A percentile compares a stretch with the other conserved stretches of the same genome.
These are phyloP conservation scores for Aspergillus homomorphus DNA, from an alignment of 495 filamentous ascomycete species.

Conservation along the genomic window DNA sequence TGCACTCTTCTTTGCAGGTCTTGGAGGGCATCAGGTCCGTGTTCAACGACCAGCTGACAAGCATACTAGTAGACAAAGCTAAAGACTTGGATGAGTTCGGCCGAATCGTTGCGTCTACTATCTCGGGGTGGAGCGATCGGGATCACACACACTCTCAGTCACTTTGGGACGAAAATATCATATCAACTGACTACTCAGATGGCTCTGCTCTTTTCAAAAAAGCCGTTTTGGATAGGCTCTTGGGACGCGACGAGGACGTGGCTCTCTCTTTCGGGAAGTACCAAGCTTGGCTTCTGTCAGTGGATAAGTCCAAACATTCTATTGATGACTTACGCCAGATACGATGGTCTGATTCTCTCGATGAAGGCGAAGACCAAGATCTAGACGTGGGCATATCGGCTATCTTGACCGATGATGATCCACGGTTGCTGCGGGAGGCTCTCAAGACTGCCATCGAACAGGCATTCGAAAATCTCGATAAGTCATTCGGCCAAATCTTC, in stretches of 20 bases:
- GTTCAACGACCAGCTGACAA: conserved; percentile 61
- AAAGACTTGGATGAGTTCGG: conserved; percentile 57
- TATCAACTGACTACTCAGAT: conserved; percentile 48
- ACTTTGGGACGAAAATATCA: conserved; percentile 60
- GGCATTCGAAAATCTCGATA: conserved; percentile 59
- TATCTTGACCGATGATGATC: conserved; percentile 70
- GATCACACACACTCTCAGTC: conserved; percentile 45
- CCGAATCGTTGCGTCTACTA: conserved; percentile 42
- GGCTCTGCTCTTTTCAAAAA: conserved; percentile 56
- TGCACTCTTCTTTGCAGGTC: conserved; percentile 53
- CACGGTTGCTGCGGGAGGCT: conserved; percentile 57
- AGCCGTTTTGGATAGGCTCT: conserved; percentile 46
- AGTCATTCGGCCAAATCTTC: conserved; percentile 48
- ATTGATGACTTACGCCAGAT: conserved; percentile 64
- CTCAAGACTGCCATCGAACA: conserved; percentile 54
- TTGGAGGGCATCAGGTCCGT: conserved; percentile 64
- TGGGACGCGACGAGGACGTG: conserved; percentile 67
- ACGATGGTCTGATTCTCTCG: conserved; percentile 74
- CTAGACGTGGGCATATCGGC: conserved; percentile 59
- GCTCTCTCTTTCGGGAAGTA: conserved; percentile 58
- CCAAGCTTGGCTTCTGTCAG: conserved; percentile 61
- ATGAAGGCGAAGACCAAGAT: conserved; percentile 71
- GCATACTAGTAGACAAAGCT: conserved; percentile 57
- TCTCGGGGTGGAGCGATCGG: conserved; percentile 52
- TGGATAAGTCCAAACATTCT: conserved; percentile 57